Evolutionary conservation across 768 basidiomycete species (phyloP), one percentile per base, ranked within the genome.

Genomic region (Amanita pseudoporphyria): DNA sequence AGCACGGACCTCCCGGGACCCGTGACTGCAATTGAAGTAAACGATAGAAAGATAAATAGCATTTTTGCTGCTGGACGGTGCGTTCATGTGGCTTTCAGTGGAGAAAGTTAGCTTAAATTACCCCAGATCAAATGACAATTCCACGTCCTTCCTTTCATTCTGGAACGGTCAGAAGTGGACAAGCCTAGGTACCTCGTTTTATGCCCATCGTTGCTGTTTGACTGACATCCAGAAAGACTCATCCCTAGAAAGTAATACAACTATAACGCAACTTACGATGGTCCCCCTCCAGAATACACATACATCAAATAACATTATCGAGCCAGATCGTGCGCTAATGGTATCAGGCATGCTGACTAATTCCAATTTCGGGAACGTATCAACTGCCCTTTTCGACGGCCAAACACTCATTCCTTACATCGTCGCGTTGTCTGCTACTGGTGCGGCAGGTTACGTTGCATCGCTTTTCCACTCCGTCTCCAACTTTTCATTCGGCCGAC

Each of bases 31-130:
- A 62, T 97, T 45, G 84, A 85, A 47, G 84, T 92, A 36, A 89
- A 98, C 63, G 71, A 82, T 54, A 76, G 77, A 18, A 91, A 96
- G 60, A 62, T 67, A 1, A 87, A 79, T 57, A 95, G 87, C 58
- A 76, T 98, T 49, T 99, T 93, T 58, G 89, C 85, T 41, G 90
- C 93, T 30, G 95, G 95, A 57, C 79, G 76, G 83, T 91, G 53
- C 61, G 82, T 66, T n/a, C 43, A 26, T 37, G 7, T n/a, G 9
- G n/a, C n/a, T 35, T 39, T 30, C n/a, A 35, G 12, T 19, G 33
- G 13, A 38, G 28, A 13, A n/a, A 16, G 45, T 43, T 43, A 42
- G 49, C 46, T 28, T 55, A 44, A 28, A 39, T 32, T 21, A 46
- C 45, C 50, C 21, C 52, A 81, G 82, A 32, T 71, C 79, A 3